phyloP scores from a whole-genome alignment of 2,329 filamentous ascomycete species.

The Ophiocordyceps camponoti-rufipedis region DNA sequence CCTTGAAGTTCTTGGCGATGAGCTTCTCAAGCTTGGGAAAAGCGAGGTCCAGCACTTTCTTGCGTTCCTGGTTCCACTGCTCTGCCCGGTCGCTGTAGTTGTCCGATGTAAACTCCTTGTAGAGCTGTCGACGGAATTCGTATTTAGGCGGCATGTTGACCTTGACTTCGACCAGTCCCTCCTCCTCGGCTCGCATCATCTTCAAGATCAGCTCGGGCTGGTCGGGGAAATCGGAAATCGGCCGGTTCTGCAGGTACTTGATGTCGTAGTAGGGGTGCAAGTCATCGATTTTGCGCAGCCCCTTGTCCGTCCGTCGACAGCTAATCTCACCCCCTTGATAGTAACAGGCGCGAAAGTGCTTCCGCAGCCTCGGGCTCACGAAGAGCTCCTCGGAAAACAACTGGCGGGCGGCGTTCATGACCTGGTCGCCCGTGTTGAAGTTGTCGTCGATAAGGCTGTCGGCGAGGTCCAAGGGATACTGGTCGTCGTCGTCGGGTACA shows the following conservation, averaged over 20 bases:
- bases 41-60: conserved; percentile 67
- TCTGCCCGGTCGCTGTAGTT: conserved; percentile 91
- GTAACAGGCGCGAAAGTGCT: conserved; percentile 65
- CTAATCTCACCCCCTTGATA: conserved; percentile 74
- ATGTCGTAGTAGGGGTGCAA: conserved; percentile 94
- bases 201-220: conserved; percentile 83
- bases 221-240: conserved; percentile 60
- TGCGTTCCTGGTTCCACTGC: conserved; percentile 80
- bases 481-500: conserved; percentile 67
- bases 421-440: conserved; percentile 57
- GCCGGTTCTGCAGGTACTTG: conserved; percentile 87
- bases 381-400: conserved; percentile 87
- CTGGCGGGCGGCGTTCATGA: conserved; percentile 62
- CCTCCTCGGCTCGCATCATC: conserved; percentile 94
- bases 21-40: conserved; percentile 66
- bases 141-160: conserved; percentile 60
- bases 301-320: conserved; percentile 84
- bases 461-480: conserved; percentile 70
- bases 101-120: conserved; percentile 77
- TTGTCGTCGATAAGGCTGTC: conserved; percentile 57
- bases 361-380: conserved; percentile 74
- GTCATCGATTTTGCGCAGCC: conserved; percentile 81
- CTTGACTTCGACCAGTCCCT: conserved; percentile 75
- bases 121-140: conserved; percentile 58
- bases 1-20: conserved; percentile 84